Conservation (phyloP, 352 stramenopile genomes). For the Phytophthora foliorum region DNA sequence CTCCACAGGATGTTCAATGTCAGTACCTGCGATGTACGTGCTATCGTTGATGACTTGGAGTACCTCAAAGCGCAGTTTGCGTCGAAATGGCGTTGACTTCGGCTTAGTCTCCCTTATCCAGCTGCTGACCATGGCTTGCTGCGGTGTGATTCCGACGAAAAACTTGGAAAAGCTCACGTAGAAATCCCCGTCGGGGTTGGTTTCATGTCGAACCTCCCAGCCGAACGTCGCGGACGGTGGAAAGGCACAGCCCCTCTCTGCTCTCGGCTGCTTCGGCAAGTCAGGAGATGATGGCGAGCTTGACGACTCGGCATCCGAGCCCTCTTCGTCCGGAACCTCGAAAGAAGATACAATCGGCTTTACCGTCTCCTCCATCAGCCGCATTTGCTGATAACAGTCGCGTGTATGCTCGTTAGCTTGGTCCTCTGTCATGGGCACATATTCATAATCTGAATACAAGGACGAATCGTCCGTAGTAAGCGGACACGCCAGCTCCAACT, state of each 20-base stretch:
- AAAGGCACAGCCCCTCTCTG: slow-evolving; percentile 37
- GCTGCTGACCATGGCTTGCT: slow-evolving; percentile 54
- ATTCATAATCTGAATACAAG: slow-evolving; percentile 56
- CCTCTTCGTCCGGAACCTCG: slow-evolving; percentile 42
- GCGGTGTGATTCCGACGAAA: slow-evolving; percentile 46
- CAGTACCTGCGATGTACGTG: slow-evolving; percentile 52
- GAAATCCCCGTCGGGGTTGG: slow-evolving; percentile 48
- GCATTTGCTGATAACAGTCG: slow-evolving; percentile 66
- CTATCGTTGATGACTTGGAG: slow-evolving; percentile 63
- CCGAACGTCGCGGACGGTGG: slow-evolving; percentile 62
- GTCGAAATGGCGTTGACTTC: slow-evolving; percentile 41
- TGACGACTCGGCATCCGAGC: slow-evolving; percentile 21
- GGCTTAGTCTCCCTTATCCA: slow-evolving; percentile 46
- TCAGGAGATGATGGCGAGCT: slow-evolving; percentile 24
- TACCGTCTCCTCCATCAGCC: slow-evolving; percentile 55
- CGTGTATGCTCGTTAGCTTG: slow-evolving; percentile 64
- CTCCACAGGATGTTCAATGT: slow-evolving; percentile 62
- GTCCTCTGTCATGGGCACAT: slow-evolving; percentile 61
- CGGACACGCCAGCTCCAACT: slow-evolving; percentile 56
- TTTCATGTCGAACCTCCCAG: slow-evolving; percentile 60
- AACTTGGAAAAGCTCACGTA: slow-evolving; percentile 66
- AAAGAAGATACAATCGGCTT: slow-evolving; percentile 45
- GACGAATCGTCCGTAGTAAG: slow-evolving; percentile 38
- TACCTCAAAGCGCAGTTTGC: slow-evolving; percentile 50
- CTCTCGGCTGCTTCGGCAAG: slow-evolving; percentile 1